phyloP scores from a whole-genome alignment of 2,329 filamentous ascomycete species.

The Pestalotiopsis sp. region DNA sequence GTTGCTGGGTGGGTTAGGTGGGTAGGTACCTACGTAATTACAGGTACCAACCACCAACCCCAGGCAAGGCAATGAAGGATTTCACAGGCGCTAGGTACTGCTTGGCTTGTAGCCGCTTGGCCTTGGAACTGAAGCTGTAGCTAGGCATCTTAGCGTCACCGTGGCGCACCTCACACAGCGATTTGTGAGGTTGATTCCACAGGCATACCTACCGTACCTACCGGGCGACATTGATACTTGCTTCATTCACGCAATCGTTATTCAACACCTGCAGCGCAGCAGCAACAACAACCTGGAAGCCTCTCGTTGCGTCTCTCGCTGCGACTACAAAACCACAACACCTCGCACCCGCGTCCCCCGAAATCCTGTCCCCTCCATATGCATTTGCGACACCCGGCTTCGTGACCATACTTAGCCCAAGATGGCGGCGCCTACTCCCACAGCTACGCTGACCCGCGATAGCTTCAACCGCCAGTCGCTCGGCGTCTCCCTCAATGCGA shows the following conservation, averaged over 20 bases:
- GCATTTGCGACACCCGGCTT: not conserved
- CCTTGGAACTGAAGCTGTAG: not conserved
- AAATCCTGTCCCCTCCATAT: constrained; percentile 1
- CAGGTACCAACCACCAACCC: not conserved
- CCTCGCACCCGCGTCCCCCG: not conserved
- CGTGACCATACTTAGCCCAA: constrained; percentile 12
- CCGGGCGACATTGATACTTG: not conserved
- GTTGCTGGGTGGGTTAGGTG: not conserved
- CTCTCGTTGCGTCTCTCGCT: not conserved
- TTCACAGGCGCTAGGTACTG: not conserved
- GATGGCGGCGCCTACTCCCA: constrained; percentile 9
- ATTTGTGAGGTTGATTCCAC: not conserved
- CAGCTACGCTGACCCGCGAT: constrained; percentile 42
- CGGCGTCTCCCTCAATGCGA: constrained; percentile 62
- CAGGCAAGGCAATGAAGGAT: not conserved
- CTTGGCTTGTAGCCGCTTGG: too few relatives aligned
- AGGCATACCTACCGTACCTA: not conserved
- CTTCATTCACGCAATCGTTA: not conserved
- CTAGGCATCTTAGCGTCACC: not conserved
- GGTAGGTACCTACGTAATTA: not conserved
- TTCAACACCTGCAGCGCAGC: not conserved
- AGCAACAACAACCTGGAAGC: not conserved
- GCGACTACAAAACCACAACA: not conserved
- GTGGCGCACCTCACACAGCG: not conserved
- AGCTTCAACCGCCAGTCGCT: constrained; percentile 67